Evolutionary conservation across 2,329 filamentous ascomycete species (phyloP).

Genomic region (Pseudocercospora fuligena): DNA sequence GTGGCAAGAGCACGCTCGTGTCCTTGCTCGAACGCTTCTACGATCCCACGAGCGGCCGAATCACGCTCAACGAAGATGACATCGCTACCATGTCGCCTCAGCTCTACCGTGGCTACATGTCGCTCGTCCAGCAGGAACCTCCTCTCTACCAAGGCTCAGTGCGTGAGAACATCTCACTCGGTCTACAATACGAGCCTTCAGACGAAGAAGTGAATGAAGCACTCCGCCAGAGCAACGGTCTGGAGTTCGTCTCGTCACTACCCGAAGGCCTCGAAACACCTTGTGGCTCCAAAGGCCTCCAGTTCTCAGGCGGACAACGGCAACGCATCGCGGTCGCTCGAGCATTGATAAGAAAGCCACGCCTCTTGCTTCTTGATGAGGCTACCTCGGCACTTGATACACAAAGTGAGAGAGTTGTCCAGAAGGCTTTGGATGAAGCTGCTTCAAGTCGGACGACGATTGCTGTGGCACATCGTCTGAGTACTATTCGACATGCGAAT

Average conservation of each 20-base stretch:
- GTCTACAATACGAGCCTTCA: slow-evolving; percentile 45
- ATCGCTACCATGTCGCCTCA: slow-evolving; percentile 64
- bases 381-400: slow-evolving; percentile 67
- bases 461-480: slow-evolving; percentile 48
- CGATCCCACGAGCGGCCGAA: slow-evolving; percentile 46
- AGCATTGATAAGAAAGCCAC: slow-evolving; percentile 58
- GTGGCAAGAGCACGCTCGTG: slow-evolving; percentile 54
- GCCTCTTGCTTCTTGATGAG: slow-evolving; percentile 62
- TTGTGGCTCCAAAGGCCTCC: slow-evolving; percentile 55
- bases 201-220: slow-evolving; percentile 53
- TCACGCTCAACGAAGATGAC: slow-evolving; percentile 60
- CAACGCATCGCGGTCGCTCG: slow-evolving; percentile 62
- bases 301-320: slow-evolving; percentile 60
- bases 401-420: slow-evolving; percentile 68
- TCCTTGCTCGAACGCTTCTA: slow-evolving; percentile 56
- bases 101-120: slow-evolving; percentile 67
- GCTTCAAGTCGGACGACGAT: slow-evolving; percentile 45
- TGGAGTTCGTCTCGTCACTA: slow-evolving; percentile 58
- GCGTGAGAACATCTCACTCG: slow-evolving; percentile 61
- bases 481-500: slow-evolving; percentile 46
- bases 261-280: slow-evolving; percentile 57
- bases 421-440: slow-evolving; percentile 68
- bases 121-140: slow-evolving; percentile 76
- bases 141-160: slow-evolving; percentile 70
- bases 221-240: slow-evolving; percentile 58